A percentile compares a stretch with the other conserved stretches of the same genome.
Evolutionary conservation across 116 monocot genomes (phyloP).

Genomic region (Zostera marina): DNA sequence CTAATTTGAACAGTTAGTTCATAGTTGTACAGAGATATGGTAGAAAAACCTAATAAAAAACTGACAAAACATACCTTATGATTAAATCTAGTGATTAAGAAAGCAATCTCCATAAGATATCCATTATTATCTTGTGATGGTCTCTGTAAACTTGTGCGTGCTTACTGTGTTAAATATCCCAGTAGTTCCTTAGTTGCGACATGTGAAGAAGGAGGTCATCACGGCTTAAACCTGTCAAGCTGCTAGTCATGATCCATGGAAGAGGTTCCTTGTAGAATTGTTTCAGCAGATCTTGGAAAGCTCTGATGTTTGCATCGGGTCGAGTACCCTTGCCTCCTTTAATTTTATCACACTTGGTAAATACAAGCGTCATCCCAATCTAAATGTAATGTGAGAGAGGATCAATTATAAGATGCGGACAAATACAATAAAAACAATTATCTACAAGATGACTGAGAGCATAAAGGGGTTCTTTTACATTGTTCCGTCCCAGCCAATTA

Average conservation of each 20-base stretch:
- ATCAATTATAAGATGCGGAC: neutral
- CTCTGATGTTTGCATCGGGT: slow-evolving; percentile 57
- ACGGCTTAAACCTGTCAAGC: slow-evolving; percentile 69
- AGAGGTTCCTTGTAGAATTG: slow-evolving; percentile 57
- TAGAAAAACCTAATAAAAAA: too few species aligned
- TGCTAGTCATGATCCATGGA: slow-evolving; percentile 98
- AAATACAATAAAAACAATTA: neutral
- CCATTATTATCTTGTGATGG: neutral
- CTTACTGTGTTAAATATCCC: slow-evolving; percentile 45
- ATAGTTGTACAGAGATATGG: too few species aligned
- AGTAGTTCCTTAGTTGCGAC: slow-evolving; percentile 96
- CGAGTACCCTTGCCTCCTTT: slow-evolving; percentile 65
- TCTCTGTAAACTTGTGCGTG: neutral
- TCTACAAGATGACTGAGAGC: neutral
- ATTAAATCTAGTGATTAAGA: too few species aligned
- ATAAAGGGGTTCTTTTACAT: slow-evolving; percentile 23
- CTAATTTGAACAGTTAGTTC: too few species aligned
- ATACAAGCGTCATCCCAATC: slow-evolving; percentile 84
- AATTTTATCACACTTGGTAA: slow-evolving; percentile 94
- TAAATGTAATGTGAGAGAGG: slow-evolving; percentile 5
- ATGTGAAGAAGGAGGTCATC: slow-evolving; percentile 92
- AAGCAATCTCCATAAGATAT: too few species aligned
- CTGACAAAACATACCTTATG: too few species aligned
- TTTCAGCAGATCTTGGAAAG: slow-evolving; percentile 63
- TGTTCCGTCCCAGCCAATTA: slow-evolving; percentile 92